Conservation (phyloP, 2,329 filamentous ascomycete species). For the Macrophomina phaseolina region DNA sequence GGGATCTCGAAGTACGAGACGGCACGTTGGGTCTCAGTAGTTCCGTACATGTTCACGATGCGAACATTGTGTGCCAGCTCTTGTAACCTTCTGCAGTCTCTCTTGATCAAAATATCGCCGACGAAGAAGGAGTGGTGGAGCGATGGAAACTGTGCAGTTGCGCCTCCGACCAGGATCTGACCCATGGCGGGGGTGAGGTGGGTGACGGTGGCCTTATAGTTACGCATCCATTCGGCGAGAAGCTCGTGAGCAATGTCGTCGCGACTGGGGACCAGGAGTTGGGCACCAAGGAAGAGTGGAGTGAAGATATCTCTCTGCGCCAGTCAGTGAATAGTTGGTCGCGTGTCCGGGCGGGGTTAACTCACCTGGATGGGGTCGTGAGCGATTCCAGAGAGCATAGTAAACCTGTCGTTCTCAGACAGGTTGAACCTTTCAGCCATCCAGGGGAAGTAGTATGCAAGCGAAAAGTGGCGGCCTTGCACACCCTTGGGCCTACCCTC, state of each 20-base stretch:
- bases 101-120: slow-evolving; percentile 84
- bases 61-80: slow-evolving; percentile 74
- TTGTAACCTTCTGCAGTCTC: slow-evolving; percentile 79
- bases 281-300: slow-evolving; percentile 82
- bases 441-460: slow-evolving; percentile 90
- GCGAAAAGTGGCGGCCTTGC: slow-evolving; percentile 80
- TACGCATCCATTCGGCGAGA: slow-evolving; percentile 85
- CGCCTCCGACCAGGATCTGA: slow-evolving; percentile 88
- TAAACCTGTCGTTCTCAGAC: slow-evolving; percentile 75
- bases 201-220: slow-evolving; percentile 75
- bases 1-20: slow-evolving; percentile 85
- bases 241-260: slow-evolving; percentile 88
- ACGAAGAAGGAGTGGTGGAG: slow-evolving; percentile 88
- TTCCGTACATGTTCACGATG: slow-evolving; percentile 88
- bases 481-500: slow-evolving; percentile 89
- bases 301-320: slow-evolving; percentile 77
- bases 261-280: slow-evolving; percentile 76
- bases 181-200: slow-evolving; percentile 97
- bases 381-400: slow-evolving; percentile 83
- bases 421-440: slow-evolving; percentile 86
- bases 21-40: slow-evolving; percentile 81
- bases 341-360: neutral
- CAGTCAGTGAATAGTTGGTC: neutral
- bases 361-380: slow-evolving; percentile 64
- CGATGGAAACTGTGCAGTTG: slow-evolving; percentile 75